Evolutionary conservation across 2,329 filamentous ascomycete genomes (phyloP).

Genomic region (Alternaria ethzedia): DNA sequence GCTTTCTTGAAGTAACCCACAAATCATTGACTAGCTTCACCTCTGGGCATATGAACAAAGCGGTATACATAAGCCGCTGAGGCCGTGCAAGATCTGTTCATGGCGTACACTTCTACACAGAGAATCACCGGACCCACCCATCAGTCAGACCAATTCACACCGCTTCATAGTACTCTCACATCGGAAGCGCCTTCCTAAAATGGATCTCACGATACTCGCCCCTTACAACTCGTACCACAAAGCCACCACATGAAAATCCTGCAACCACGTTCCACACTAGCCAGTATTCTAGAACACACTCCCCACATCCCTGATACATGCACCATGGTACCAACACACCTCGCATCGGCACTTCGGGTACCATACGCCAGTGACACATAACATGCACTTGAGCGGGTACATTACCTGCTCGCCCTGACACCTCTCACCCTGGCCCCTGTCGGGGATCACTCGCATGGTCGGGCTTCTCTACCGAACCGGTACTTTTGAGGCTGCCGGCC

Average conservation of each 20-base stretch:
- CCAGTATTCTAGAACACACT: not conserved
- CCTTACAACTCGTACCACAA: not conserved
- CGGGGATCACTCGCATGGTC: not conserved
- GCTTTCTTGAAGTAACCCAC: not conserved
- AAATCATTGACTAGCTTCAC: not conserved
- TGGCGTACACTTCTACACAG: not conserved
- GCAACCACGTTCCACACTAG: not conserved
- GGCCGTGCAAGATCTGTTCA: not conserved
- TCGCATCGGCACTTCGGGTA: not conserved
- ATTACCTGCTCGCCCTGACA: not conserved
- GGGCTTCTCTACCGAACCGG: not conserved
- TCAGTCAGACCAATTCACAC: not conserved
- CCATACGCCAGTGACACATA: conserved; percentile 1
- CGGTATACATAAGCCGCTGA: not conserved
- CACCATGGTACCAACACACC: not conserved
- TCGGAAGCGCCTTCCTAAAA: not conserved
- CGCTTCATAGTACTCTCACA: not conserved
- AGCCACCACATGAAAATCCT: not conserved
- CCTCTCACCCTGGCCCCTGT: not conserved
- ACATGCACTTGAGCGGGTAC: conserved; percentile 3
- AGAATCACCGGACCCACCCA: not conserved
- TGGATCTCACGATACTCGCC: not conserved
- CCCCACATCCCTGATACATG: not conserved
- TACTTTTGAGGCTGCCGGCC: not conserved
- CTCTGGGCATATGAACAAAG: not conserved